Percentiles rank a stretch among this genome's conserved stretches.
Evolutionary conservation across 164 flowering plant species (phyloP).

Genomic region (Piper betle): DNA sequence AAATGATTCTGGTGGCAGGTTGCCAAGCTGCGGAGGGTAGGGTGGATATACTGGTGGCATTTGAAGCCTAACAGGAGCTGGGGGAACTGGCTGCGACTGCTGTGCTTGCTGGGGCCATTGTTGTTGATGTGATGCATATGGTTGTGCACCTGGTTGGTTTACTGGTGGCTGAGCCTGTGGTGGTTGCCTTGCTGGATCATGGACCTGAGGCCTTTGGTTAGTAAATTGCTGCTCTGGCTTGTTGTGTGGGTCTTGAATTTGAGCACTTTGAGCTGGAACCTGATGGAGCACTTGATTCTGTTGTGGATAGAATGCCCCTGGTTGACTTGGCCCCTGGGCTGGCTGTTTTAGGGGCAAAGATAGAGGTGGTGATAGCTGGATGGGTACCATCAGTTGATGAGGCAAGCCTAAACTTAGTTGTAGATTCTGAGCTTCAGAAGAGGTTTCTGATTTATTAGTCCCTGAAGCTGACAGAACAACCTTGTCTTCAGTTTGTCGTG

Average conservation of each 20-base stretch:
- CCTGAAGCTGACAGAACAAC: constrained; percentile 16
- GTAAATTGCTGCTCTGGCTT: constrained; percentile 40
- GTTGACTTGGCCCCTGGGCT: constrained; percentile 23
- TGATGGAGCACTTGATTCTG: constrained; percentile 33
- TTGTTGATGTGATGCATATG: constrained; percentile 48
- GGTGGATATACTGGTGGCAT: constrained; percentile 23
- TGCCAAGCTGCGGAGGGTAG: no score
- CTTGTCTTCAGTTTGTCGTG: constrained; percentile 39
- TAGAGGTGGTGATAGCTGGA: constrained; percentile 17
- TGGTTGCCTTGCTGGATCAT: constrained; percentile 28
- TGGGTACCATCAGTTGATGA: constrained; percentile 37
- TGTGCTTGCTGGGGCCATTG: constrained; percentile 45
- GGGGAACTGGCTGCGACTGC: constrained; percentile 33
- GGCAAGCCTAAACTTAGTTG: constrained; percentile 83
- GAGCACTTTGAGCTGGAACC: constrained; percentile 23
- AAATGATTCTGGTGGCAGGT: constrained; percentile 11
- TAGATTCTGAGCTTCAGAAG: constrained; percentile 42
- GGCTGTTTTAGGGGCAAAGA: constrained; percentile 40
- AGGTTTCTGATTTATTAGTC: constrained; percentile 26
- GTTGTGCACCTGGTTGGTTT: constrained; percentile 30
- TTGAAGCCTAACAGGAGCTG: constrained; percentile 39
- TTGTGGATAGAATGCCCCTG: constrained; percentile 43
- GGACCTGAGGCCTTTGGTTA: constrained; percentile 33
- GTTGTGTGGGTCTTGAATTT: constrained; percentile 30
- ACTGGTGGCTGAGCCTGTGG: constrained; percentile 37